Conservation (phyloP, 2,329 filamentous ascomycete genomes). For the Pyrenochaeta sp. region DNA sequence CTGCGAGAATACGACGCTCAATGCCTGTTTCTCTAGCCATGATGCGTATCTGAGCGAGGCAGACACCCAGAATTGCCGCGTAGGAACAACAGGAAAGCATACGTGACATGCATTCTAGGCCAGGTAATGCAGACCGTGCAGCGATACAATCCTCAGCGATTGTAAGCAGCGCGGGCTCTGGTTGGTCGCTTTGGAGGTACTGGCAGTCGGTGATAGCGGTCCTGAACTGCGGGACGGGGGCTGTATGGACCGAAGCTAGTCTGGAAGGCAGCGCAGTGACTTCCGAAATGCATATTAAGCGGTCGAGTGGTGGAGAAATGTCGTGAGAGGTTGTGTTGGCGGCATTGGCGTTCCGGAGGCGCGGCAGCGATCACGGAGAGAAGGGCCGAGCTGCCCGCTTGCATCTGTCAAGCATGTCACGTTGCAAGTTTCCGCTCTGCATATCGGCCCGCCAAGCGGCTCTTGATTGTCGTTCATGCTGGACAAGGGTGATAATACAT, state of each 20-base stretch:
- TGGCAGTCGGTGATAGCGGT: constrained; percentile 43
- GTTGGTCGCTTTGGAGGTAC: constrained; percentile 32
- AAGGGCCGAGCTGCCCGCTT: constrained; percentile 34
- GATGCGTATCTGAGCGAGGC: constrained; percentile 9
- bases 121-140: constrained; percentile 27
- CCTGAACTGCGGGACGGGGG: constrained; percentile 39
- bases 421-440: constrained; percentile 18
- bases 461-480: constrained; percentile 19
- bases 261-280: constrained; percentile 24
- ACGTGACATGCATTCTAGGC: constrained; percentile 30
- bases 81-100: constrained; percentile 22
- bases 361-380: constrained; percentile 36
- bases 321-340: constrained; percentile 32
- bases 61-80: constrained; percentile 28
- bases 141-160: constrained; percentile 23
- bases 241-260: constrained; percentile 34
- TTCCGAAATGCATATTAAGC: constrained; percentile 28
- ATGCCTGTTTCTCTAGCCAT: constrained; percentile 20
- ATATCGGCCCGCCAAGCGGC: constrained; percentile 31
- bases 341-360: constrained; percentile 37
- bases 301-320: constrained; percentile 48
- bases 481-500: neutral
- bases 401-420: constrained; percentile 35
- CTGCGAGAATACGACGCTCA: constrained; percentile 19
- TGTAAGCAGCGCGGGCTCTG: constrained; percentile 26